Conservation (phyloP, 208 protist species). For the Trypanosoma mega region DNA sequence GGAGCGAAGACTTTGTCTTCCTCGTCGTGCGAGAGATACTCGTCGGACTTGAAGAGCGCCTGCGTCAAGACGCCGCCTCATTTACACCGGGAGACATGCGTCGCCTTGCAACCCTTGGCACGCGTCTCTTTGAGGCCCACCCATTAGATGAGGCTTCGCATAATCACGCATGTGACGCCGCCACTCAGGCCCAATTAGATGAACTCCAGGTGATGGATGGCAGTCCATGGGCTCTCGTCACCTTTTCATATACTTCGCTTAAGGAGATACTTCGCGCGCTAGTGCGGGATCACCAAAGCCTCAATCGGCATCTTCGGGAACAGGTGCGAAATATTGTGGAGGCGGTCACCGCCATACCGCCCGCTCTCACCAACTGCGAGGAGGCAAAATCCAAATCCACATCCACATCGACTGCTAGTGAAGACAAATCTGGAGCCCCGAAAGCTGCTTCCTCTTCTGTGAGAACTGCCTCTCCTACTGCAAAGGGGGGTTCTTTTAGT, state of each 20-base stretch:
- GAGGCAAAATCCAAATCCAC: not conserved
- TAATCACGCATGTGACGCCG: slow-evolving; percentile 26
- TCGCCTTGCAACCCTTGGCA: slow-evolving; percentile 62
- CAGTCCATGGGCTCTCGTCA: slow-evolving; percentile 71
- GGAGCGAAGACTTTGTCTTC: slow-evolving; percentile 68
- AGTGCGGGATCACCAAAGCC: slow-evolving; percentile 50
- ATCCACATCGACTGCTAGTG: not conserved
- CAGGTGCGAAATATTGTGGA: slow-evolving; percentile 45
- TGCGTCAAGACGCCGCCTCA: slow-evolving; percentile 41
- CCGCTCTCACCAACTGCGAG: not conserved
- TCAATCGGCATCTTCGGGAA: slow-evolving; percentile 58
- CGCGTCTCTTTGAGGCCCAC: slow-evolving; percentile 50
- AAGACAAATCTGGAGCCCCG: not conserved
- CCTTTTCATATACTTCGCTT: slow-evolving; percentile 72
- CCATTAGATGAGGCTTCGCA: slow-evolving; percentile 7
- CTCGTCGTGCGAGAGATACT: slow-evolving; percentile 68
- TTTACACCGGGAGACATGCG: slow-evolving; percentile 62
- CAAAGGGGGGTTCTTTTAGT: too few species aligned
- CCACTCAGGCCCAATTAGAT: slow-evolving; percentile 68
- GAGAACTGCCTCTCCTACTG: not conserved
- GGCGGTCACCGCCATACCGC: slow-evolving; percentile 8
- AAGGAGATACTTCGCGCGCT: slow-evolving; percentile 76
- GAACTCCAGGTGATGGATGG: slow-evolving; percentile 88
- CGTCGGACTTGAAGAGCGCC: slow-evolving; percentile 56
- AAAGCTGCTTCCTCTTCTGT: not conserved